Evolutionary conservation across 78 protist genomes (phyloP).

Genomic region (Isochrysis galbana): DNA sequence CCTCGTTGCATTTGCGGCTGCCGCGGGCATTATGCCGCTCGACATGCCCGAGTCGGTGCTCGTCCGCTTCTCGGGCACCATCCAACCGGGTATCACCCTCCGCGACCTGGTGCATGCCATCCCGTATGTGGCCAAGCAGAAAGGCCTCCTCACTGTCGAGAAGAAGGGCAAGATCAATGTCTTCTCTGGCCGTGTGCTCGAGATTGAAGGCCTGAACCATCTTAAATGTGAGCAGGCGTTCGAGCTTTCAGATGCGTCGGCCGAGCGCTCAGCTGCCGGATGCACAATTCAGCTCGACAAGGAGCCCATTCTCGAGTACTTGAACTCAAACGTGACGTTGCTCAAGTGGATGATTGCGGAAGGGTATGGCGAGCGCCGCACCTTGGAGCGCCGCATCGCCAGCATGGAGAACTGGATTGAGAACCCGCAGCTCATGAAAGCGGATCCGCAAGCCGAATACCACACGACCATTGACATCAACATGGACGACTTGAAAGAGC

Average conservation of each 20-base stretch:
- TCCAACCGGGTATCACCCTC: slow-evolving; percentile 63
- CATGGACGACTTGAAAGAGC: slow-evolving; percentile 53
- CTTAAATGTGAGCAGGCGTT: slow-evolving; percentile 64
- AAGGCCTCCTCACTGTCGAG: slow-evolving; percentile 54
- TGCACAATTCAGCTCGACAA: slow-evolving; percentile 61
- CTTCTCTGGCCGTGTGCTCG: slow-evolving; percentile 55
- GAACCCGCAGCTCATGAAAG: slow-evolving; percentile 50
- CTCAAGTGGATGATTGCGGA: slow-evolving; percentile 64
- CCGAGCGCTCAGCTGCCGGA: slow-evolving; percentile 63
- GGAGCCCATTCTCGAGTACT: slow-evolving; percentile 62
- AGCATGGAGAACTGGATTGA: slow-evolving; percentile 57
- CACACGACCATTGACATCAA: slow-evolving; percentile 46
- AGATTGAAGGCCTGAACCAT: slow-evolving; percentile 52
- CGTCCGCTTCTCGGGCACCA: slow-evolving; percentile 54
- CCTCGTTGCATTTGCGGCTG: slow-evolving; percentile 65
- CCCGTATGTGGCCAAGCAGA: slow-evolving; percentile 45
- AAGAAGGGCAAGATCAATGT: slow-evolving; percentile 49
- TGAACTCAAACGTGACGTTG: slow-evolving; percentile 54
- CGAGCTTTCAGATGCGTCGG: slow-evolving; percentile 65
- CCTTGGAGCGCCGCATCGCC: slow-evolving; percentile 50
- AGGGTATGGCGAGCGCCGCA: slow-evolving; percentile 23
- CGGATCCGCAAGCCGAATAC: slow-evolving; percentile 36
- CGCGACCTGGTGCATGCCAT: slow-evolving; percentile 58
- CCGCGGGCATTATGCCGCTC: slow-evolving; percentile 66
- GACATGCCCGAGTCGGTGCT: slow-evolving; percentile 70